A percentile compares a stretch with the other conserved stretches of the same genome.
phyloP scores from a whole-genome alignment of 1,284 basidiomycete genomes.

The Rugosomyces carneus region DNA sequence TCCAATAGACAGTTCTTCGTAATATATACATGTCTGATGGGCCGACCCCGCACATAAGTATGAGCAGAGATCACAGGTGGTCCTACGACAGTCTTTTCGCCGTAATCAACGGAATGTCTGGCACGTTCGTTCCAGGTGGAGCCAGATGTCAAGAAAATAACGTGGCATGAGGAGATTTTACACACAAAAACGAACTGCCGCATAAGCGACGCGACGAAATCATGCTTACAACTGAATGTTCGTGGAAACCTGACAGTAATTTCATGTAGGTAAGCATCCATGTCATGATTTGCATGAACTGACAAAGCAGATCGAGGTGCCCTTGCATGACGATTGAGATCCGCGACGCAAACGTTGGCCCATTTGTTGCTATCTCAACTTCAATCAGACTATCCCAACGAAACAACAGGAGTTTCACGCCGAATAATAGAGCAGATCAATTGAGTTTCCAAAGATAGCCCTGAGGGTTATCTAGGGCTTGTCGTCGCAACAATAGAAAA shows the following conservation, averaged over 20 bases:
- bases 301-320: no score
- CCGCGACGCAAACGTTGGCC: no score
- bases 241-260: no score
- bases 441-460: no score
- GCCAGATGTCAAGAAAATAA: neutral
- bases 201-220: neutral
- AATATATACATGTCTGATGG: neutral
- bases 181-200: neutral
- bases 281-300: no score
- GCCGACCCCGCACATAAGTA: neutral
- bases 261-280: no score
- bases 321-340: no score
- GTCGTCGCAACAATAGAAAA: neutral
- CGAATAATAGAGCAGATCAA: no score
- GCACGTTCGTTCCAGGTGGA: neutral
- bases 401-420: no score
- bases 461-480: no score
- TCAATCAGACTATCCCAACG: no score
- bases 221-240: neutral
- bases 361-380: no score
- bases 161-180: neutral
- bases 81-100: neutral
- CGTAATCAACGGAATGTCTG: neutral
- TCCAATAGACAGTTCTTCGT: neutral
- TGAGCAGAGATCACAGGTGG: neutral